Percentiles rank a stretch among this genome's conserved stretches.
phyloP scores from a whole-genome alignment of 805 yeast species.

The Yarrowia osloensis region DNA sequence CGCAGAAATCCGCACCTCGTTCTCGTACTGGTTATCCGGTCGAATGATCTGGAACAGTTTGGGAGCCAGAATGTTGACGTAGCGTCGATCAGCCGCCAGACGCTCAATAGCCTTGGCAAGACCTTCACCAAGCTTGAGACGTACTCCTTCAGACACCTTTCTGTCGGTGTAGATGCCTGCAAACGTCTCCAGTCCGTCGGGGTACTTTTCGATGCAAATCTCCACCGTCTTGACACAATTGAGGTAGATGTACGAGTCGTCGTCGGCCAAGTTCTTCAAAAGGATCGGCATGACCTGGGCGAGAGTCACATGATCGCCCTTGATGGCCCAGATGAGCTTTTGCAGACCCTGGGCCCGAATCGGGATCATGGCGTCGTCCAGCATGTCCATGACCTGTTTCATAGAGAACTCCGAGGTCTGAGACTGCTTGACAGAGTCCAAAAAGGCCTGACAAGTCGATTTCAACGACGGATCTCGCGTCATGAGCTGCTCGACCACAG shows the following conservation, averaged over 20 bases:
- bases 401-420: conserved; percentile 37
- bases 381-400: conserved; percentile 61
- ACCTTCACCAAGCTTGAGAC: conserved; percentile 83
- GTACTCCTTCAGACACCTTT: conserved; percentile 56
- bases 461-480: background rate
- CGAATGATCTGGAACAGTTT: conserved; percentile 48
- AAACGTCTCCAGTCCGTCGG: conserved; percentile 43
- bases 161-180: conserved; percentile 45
- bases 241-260: conserved; percentile 84
- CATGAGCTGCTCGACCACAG: conserved; percentile 10
- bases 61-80: conserved; percentile 11
- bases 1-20: conserved; percentile 73
- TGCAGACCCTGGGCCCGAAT: conserved; percentile 82
- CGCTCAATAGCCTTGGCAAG: conserved; percentile 58
- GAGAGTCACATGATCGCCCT: conserved; percentile 52
- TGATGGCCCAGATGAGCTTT: conserved; percentile 35
- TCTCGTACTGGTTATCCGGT: background rate
- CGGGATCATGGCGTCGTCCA: conserved; percentile 80
- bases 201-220: conserved; percentile 53
- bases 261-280: conserved; percentile 64
- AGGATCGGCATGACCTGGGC: conserved; percentile 64
- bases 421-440: conserved; percentile 13
- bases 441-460: background rate
- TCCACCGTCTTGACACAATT: conserved; percentile 81
- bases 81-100: conserved; percentile 46